Evolutionary conservation across 2,329 filamentous ascomycete genomes (phyloP), one percentile per base, ranked within the genome.

Genomic region (Beauveria scarabaeidicola): DNA sequence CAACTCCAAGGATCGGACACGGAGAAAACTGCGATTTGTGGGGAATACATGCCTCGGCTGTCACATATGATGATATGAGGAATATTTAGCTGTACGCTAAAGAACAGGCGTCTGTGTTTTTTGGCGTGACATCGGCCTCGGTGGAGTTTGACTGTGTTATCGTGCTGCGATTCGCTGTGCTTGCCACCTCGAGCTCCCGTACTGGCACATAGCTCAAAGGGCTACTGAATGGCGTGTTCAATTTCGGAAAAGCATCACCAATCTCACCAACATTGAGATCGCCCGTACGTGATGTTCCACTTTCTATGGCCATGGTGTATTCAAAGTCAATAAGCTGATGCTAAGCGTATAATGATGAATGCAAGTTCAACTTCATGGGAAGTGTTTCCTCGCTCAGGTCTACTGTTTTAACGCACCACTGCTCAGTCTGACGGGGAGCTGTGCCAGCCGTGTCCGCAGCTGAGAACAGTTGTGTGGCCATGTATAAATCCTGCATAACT

Each of bases 11-110:
- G 52, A 50, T 64, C 61, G 65, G 59, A 58, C 57, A 64, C 66
- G 62, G 65, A 61, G 55, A 58, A 67, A 66, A 67, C 65, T 51
- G 67, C 47, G 38, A 29, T 53, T 62, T 61, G 52, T 48, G 67
- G 68, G 63, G 67, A 58, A 41, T 15, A 40, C 61, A 63, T 66
- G 66, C 67, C 68, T 67, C 68, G n/a, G n/a, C n/a, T n/a, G n/a
- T n/a, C n/a, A n/a, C n/a, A n/a, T n/a, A n/a, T n/a, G n/a, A n/a
- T n/a, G n/a, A n/a, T n/a, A n/a, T n/a, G n/a, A n/a, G n/a, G n/a
- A n/a, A n/a, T n/a, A n/a, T n/a, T n/a, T n/a, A n/a, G n/a, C n/a
- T n/a, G n/a, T n/a, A n/a, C n/a, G n/a, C n/a, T n/a, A n/a, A n/a
- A n/a, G n/a, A n/a, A n/a, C n/a, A n/a, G n/a, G n/a, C n/a, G n/a